These are phyloP conservation scores for Solanum raphanifolium DNA, from an alignment of 257 asterid species.

Conservation along the genomic window DNA sequence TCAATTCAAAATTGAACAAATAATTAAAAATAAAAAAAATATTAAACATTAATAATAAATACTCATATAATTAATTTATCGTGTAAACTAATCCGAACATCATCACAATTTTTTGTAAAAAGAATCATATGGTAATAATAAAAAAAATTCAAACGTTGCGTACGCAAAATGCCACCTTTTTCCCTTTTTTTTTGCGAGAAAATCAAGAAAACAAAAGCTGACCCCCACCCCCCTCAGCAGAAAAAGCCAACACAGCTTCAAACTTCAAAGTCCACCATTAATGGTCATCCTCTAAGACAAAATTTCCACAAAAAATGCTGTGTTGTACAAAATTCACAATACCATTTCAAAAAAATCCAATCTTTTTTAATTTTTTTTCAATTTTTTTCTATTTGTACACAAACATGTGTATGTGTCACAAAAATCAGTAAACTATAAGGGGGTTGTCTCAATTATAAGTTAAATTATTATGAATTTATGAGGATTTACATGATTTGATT, in stretches of 20 bases:
- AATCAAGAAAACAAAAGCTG: neutral
- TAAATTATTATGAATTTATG: neutral
- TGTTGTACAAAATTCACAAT: neutral
- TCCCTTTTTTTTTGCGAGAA: neutral
- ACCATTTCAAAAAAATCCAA: neutral
- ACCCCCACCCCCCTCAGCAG: no score
- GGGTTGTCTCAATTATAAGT: neutral
- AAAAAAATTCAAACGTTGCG: conserved; percentile 2
- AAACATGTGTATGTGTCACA: neutral
- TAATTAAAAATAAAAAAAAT: no score
- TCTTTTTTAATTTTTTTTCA: neutral
- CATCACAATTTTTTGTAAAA: neutral
- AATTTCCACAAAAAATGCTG: neutral
- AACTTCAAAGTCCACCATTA: conserved; percentile 1
- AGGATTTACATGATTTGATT: neutral
- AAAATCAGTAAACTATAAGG: neutral
- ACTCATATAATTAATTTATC: neutral
- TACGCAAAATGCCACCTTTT: neutral
- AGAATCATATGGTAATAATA: neutral
- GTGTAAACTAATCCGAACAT: neutral
- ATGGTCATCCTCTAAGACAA: neutral
- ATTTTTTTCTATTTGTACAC: neutral
- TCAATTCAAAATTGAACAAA: no score
- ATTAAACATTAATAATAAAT: neutral
- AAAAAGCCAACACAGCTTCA: neutral